phyloP scores from a whole-genome alignment of 345 rosid species.

The Heritiera fomes region DNA sequence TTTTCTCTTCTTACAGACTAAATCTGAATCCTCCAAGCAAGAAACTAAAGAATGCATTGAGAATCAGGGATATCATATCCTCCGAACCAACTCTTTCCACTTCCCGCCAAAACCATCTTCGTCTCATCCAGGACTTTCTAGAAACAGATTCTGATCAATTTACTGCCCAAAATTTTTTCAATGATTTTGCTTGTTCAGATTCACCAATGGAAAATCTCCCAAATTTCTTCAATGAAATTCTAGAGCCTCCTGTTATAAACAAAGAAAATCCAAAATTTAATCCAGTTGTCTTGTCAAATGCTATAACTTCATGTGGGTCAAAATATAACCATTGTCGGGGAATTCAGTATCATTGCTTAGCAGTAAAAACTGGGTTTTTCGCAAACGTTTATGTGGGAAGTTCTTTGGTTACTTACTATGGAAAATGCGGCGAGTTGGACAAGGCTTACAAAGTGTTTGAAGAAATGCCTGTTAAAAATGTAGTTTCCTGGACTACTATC shows the following conservation, averaged over 20 bases:
- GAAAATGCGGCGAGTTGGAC: slow-evolving; percentile 44
- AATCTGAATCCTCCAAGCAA: slow-evolving; percentile 26
- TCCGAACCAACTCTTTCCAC: slow-evolving; percentile 27
- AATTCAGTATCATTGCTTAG: slow-evolving; percentile 58
- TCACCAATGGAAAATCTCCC: slow-evolving; percentile 23
- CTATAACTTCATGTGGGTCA: slow-evolving; percentile 60
- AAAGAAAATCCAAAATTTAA: slow-evolving; percentile 26
- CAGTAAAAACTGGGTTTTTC: slow-evolving; percentile 53
- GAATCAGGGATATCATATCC: slow-evolving; percentile 50
- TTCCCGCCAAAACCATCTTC: slow-evolving; percentile 43
- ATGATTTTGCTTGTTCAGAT: slow-evolving; percentile 23
- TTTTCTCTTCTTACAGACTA: slow-evolving; percentile 35
- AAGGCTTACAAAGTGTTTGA: slow-evolving; percentile 60
- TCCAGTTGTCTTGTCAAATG: slow-evolving; percentile 54
- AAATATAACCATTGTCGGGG: slow-evolving; percentile 51
- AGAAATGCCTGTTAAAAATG: slow-evolving; percentile 82
- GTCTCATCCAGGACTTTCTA: slow-evolving; percentile 53
- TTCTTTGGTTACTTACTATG: slow-evolving; percentile 55
- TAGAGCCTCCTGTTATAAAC: slow-evolving; percentile 17
- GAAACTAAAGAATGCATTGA: slow-evolving; percentile 46
- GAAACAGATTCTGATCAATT: slow-evolving; percentile 36
- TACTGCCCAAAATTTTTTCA: slow-evolving; percentile 11
- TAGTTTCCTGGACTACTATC: slow-evolving; percentile 81
- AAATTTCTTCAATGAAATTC: slow-evolving; percentile 36
- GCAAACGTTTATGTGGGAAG: slow-evolving; percentile 72